Evolutionary conservation across 2,329 filamentous ascomycete genomes (phyloP), one percentile per base, ranked within the genome.

Genomic region (Phialophora expanda): DNA sequence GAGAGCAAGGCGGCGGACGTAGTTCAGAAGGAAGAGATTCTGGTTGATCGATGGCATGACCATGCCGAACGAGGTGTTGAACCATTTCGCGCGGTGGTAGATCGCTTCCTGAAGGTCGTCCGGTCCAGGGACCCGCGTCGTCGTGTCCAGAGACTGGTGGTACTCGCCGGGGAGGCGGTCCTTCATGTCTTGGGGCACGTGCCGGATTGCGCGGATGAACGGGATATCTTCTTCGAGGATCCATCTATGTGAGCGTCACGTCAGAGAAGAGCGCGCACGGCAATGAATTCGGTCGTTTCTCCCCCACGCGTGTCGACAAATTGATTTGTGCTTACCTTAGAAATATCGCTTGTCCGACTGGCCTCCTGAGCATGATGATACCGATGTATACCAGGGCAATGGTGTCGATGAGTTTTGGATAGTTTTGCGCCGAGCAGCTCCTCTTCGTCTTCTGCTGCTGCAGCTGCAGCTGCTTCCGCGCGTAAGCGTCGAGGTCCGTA

Each of bases 361-460:
- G 92, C 63, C 95, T 82, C 63, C 90, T 87, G 71, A 97, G 81
- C 28, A 97, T 81, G 54, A 95, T 73, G 44, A 87, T 87, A 1
- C 87, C 93, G 38, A 97, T 78, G 78, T 97, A 97, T 74, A 91
- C 93, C 11, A 97, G 76, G 1, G 84, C 88, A 60, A 98, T 78
- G 0, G 89, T 90, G 71, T 97, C 93, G 50, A 91, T 79, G 41
- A 96, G 79, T 59, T 81, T 87, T 1, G 93, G 93, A 74, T 76
- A 71, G 58, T 77, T 76, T 54, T 71, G 69, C 60, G 74, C 76
- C 2, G 73, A 67, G 48, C 73, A 75, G 53, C 76, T 76, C 32
- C 78, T 79, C 28, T 75, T 54, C 51, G 73, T 76, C 55, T 76
- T 76, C 34, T 78, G 79, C 26, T 75, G 54, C 75, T 71, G 50